These are phyloP conservation scores for Globisporangium irregulare DNA, from an alignment of 352 stramenopile species.

Conservation along the genomic window DNA sequence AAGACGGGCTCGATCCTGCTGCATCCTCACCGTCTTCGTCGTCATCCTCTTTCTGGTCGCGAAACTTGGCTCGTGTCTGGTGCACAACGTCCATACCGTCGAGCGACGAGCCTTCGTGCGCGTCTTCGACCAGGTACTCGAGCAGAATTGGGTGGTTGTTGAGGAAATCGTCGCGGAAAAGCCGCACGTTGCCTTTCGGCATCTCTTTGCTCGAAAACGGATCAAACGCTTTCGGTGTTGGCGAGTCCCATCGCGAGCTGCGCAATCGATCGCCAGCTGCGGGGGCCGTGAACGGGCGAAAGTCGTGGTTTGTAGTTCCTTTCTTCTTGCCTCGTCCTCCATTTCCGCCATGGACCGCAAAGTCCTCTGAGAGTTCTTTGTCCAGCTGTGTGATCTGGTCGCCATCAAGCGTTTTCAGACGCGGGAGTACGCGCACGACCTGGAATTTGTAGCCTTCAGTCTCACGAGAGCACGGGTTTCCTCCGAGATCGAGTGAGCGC, in stretches of 20 bases:
- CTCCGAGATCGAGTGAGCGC: slow-evolving; percentile 63
- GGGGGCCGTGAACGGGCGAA: slow-evolving; percentile 40
- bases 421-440: slow-evolving; percentile 52
- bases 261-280: slow-evolving; percentile 9
- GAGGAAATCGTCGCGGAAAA: slow-evolving; percentile 84
- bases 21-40: slow-evolving; percentile 8
- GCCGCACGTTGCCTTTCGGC: slow-evolving; percentile 68
- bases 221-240: slow-evolving; percentile 29
- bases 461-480: slow-evolving; percentile 67
- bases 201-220: slow-evolving; percentile 59
- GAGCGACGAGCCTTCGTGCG: slow-evolving; percentile 17
- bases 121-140: slow-evolving; percentile 68
- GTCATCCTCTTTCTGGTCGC: not conserved
- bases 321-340: slow-evolving; percentile 4
- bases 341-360: slow-evolving; percentile 27
- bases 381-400: slow-evolving; percentile 71
- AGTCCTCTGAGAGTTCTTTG: slow-evolving; percentile 72
- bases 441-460: slow-evolving; percentile 74
- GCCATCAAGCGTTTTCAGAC: slow-evolving; percentile 69
- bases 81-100: slow-evolving; percentile 11
- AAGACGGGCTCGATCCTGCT: not conserved
- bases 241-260: slow-evolving; percentile 11
- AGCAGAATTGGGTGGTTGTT: slow-evolving; percentile 83
- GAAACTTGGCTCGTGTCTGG: slow-evolving; percentile 12
- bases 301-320: slow-evolving; percentile 12